These are phyloP conservation scores for Acanthochlamys bracteata DNA, from an alignment of 106 monocot genomes.

Conservation along the genomic window DNA sequence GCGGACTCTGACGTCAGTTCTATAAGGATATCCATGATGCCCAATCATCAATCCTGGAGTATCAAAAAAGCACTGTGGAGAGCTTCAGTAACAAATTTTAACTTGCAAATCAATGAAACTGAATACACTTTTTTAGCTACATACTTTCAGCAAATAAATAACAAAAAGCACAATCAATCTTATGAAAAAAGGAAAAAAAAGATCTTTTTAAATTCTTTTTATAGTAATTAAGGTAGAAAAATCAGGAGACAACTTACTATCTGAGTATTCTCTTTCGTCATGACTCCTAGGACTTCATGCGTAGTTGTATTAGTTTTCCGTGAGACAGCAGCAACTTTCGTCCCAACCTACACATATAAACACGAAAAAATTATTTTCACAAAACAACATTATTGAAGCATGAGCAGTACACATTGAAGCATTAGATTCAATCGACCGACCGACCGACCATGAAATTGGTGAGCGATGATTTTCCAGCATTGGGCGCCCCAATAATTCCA, in stretches of 20 bases:
- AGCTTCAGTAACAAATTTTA: constrained; percentile 1
- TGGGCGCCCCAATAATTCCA: constrained; percentile 91
- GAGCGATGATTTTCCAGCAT: constrained; percentile 85
- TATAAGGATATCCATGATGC: constrained; percentile 65
- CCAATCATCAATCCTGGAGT: constrained; percentile 89
- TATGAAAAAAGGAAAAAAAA: no score
- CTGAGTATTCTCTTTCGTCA: constrained; percentile 89
- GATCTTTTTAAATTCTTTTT: no score
- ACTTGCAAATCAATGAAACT: no score
- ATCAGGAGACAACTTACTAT: constrained; percentile 46
- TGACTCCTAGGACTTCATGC: constrained; percentile 82
- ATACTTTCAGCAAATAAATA: no score
- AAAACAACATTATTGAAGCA: no score
- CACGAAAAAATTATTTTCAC: no score
- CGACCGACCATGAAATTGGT: constrained; percentile 92
- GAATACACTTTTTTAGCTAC: no score
- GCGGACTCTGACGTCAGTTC: constrained; percentile 74
- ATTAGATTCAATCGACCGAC: no score
- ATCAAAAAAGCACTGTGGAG: constrained; percentile 82
- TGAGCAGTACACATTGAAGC: no score
- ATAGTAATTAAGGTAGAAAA: no score
- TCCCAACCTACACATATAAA: constrained; percentile 44
- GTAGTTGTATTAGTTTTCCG: constrained; percentile 96
- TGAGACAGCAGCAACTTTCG: constrained; percentile 92
- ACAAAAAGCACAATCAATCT: no score